Percentiles rank a stretch among this genome's conserved stretches.
phyloP scores from a whole-genome alignment of 305 asterid species.

The Vinca major region DNA sequence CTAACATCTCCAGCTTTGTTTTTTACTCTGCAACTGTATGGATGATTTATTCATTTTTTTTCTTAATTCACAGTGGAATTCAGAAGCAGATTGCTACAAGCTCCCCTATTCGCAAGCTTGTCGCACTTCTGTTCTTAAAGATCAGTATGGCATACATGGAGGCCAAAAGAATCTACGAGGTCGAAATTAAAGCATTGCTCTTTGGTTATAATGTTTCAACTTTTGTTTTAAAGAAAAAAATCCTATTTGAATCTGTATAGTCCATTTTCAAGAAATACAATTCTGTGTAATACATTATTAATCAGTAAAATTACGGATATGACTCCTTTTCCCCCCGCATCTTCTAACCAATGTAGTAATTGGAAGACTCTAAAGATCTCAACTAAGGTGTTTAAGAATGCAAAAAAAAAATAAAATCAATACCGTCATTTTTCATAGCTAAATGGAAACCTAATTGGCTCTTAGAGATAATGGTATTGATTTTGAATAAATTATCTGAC shows the following conservation, averaged over 20 bases:
- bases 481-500: neutral
- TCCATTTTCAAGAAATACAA: neutral
- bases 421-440: neutral
- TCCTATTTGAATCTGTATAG: neutral
- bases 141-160: slow-evolving; percentile 87
- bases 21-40: neutral
- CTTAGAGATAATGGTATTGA: neutral
- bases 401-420: too few relatives aligned
- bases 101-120: slow-evolving; percentile 53
- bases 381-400: neutral
- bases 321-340: neutral
- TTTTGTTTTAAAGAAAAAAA: neutral
- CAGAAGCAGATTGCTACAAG: slow-evolving; percentile 72
- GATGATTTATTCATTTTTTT: neutral
- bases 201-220: neutral
- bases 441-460: neutral
- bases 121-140: slow-evolving; percentile 61
- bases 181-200: slow-evolving; percentile 20
- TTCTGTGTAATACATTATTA: neutral
- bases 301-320: neutral
- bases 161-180: slow-evolving; percentile 81
- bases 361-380: neutral
- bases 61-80: slow-evolving; percentile 51
- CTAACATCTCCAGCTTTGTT: slow-evolving; percentile 4
- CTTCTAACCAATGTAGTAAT: neutral